Conservation (phyloP, 257 asterid species). For the Verbena officinalis region DNA sequence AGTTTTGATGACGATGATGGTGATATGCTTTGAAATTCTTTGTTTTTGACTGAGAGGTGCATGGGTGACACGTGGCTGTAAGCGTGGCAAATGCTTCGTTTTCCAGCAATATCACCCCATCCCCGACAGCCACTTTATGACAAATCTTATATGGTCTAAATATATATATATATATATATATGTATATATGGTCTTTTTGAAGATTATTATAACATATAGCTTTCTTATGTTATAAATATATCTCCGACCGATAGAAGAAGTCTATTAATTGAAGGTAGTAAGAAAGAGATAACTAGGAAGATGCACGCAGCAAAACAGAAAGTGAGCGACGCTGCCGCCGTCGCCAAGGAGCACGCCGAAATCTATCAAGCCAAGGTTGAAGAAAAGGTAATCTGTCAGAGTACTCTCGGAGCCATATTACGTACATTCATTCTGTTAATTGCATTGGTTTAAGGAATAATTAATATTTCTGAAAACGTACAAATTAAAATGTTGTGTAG, state of each 20-base stretch:
- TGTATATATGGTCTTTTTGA: no score
- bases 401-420: no score
- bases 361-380: conserved; percentile 62
- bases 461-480: no score
- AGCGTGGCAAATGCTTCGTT: conserved; percentile 23
- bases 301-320: conserved; percentile 67
- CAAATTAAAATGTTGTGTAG: conserved; percentile 24
- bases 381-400: conserved; percentile 70
- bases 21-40: neutral
- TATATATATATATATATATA: no score
- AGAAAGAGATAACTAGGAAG: neutral
- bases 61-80: conserved; percentile 35
- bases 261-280: neutral
- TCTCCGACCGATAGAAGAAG: neutral
- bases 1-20: neutral
- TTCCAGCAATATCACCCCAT: neutral
- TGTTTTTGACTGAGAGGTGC: conserved; percentile 15
- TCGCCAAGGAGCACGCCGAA: conserved; percentile 67
- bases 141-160: no score
- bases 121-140: no score
- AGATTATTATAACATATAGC: no score
- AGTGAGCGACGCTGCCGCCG: conserved; percentile 64
- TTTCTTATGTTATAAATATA: no score
- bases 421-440: no score
- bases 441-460: no score